These are phyloP conservation scores for Pachysolen tannophilus DNA, from an alignment of 805 yeast genomes.

Conservation along the genomic window DNA sequence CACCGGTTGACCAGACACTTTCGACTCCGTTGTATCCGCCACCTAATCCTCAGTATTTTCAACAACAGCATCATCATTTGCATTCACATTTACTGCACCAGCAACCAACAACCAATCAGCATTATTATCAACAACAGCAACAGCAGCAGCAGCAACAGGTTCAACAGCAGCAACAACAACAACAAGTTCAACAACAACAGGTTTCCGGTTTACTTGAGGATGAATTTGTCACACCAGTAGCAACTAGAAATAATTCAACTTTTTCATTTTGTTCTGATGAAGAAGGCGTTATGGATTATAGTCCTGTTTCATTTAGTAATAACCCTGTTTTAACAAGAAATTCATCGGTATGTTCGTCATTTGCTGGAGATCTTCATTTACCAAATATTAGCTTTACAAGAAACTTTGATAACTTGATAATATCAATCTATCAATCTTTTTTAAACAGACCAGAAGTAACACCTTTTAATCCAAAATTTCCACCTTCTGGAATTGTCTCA, in stretches of 20 bases:
- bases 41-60: slow-evolving; percentile 6
- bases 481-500: slow-evolving; percentile 61
- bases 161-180: slow-evolving; percentile 2
- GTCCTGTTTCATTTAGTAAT: neutral
- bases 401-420: slow-evolving; percentile 35
- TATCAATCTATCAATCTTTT: slow-evolving; percentile 38
- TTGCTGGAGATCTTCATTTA: slow-evolving; percentile 7
- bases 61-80: neutral
- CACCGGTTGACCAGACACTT: slow-evolving; percentile 11
- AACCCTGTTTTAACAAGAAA: slow-evolving; percentile 6
- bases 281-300: slow-evolving; percentile 9
- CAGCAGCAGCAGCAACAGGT: neutral
- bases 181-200: neutral
- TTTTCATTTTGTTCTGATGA: slow-evolving; percentile 13
- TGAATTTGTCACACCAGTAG: slow-evolving; percentile 3
- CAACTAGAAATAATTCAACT: slow-evolving; percentile 8
- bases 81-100: neutral
- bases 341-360: slow-evolving; percentile 7
- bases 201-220: slow-evolving; percentile 1
- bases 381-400: slow-evolving; percentile 22
- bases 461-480: slow-evolving; percentile 57
- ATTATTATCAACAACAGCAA: neutral
- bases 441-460: slow-evolving; percentile 54
- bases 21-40: slow-evolving; percentile 9
- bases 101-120: neutral